Evolutionary conservation across 208 protist species (phyloP).

Genomic region (Novymonas esmeraldas): DNA sequence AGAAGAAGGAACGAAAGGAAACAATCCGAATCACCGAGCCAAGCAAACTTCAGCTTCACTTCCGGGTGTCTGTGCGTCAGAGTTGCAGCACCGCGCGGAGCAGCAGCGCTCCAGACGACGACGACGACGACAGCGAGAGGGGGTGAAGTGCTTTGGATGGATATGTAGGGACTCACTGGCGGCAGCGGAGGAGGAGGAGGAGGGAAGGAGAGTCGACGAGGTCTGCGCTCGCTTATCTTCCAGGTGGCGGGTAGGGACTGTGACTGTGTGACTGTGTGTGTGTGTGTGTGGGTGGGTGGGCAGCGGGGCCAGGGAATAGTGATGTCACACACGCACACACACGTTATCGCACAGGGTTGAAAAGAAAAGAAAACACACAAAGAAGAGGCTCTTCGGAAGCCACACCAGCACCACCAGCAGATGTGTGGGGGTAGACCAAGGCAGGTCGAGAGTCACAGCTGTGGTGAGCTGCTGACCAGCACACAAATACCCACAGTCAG

Average conservation of each 20-base stretch:
- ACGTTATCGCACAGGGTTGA: not conserved
- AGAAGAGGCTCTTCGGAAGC: too few relatives aligned
- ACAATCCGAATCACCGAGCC: slow-evolving; percentile 1
- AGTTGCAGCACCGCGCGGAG: too few relatives aligned
- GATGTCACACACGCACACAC: not conserved
- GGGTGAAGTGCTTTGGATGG: too few relatives aligned
- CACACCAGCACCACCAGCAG: too few relatives aligned
- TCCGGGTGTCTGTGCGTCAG: too few relatives aligned
- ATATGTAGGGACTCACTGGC: not conserved
- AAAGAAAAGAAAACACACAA: not conserved
- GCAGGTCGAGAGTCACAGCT: too few relatives aligned
- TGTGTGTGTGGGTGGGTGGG: not conserved
- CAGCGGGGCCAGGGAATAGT: too few relatives aligned
- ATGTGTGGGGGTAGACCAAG: too few relatives aligned
- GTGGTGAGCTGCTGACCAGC: not conserved
- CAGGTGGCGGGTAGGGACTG: not conserved
- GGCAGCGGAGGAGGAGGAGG: not conserved
- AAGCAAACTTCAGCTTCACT: too few relatives aligned
- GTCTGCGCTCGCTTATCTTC: too few relatives aligned
- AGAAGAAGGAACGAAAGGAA: too few relatives aligned
- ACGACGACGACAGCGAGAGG: not conserved
- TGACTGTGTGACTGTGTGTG: not conserved
- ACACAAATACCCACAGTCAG: not conserved
- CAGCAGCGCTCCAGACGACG: not conserved
- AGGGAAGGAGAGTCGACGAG: too few relatives aligned